phyloP scores from a whole-genome alignment of 2,329 filamentous ascomycete genomes.

The Penicillium sp. region DNA sequence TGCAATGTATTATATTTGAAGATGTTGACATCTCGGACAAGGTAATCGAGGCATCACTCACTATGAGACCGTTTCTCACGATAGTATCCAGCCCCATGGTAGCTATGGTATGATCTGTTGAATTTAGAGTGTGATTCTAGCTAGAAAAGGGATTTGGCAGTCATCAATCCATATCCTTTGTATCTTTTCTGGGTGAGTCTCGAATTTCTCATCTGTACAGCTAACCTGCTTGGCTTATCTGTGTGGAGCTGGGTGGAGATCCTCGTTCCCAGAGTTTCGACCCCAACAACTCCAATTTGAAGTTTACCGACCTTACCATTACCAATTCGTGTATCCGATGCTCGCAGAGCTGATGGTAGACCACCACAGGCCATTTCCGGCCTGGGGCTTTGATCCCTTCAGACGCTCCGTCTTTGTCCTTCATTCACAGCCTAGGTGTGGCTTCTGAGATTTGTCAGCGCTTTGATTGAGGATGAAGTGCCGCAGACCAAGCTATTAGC shows the following conservation, averaged over 20 bases:
- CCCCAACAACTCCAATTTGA: constrained; percentile 9
- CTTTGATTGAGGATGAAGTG: no score
- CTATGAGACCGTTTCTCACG: constrained; percentile 10
- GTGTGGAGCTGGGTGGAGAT: not conserved
- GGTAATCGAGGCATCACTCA: constrained; percentile 3
- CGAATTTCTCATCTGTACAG: not conserved
- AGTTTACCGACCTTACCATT: not conserved
- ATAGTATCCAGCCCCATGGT: constrained; percentile 12
- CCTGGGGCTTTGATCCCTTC: not conserved
- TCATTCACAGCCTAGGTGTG: not conserved
- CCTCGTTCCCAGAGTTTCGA: constrained; percentile 3
- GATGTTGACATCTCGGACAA: not conserved
- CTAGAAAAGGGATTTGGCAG: not conserved
- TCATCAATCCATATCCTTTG: constrained; percentile 5
- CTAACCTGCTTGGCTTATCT: constrained; percentile 3
- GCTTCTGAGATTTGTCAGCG: no score
- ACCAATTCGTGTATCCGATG: constrained; percentile 2
- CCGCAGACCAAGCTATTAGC: no score
- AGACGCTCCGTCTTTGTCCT: not conserved
- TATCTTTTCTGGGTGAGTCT: constrained; percentile 1
- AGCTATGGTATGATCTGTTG: not conserved
- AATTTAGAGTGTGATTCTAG: not conserved
- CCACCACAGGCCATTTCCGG: not conserved
- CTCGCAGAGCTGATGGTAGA: not conserved
- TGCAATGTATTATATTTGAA: not conserved